Evolutionary conservation across 257 asterid genomes (phyloP), one percentile per base, ranked within the genome.

Genomic region (Pogostemon cablin): DNA sequence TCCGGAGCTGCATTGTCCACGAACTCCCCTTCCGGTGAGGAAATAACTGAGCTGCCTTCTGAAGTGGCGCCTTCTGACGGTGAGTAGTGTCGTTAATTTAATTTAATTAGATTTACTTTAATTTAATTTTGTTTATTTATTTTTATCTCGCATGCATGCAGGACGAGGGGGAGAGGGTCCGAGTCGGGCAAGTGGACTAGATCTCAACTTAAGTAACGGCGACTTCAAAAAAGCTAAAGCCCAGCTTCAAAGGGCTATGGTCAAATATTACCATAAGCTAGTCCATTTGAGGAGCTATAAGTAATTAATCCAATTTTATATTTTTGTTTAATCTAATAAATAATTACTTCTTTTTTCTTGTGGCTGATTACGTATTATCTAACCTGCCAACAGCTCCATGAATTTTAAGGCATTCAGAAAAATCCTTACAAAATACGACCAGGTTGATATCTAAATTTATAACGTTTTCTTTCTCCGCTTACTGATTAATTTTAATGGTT

Each of bases 381-480:
- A 53, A 53, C 7, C 3, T 17, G 11, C 3, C 62, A 57, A 62
- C 82, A 84, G 88, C 64, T 84, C 82, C 65, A 79, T 86, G 73
- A 86, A 86, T 55, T 75, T 60, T n/a, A 77, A 81, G 81, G 86
- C 89, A 1, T 81, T 82, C 65, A 80, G 89, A 4, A 79, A 77
- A 65, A 84, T 86, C 85, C 77, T 86, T 85, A 80, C 82, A 83
- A 86, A 84, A 69, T 84, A 86, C 57, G 89, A 86, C 49, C 80
- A 86, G 92, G 91, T 86, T 3, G 62, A 43, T 7, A 5, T 40
- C 3, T 40, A n/a, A n/a, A n/a, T n/a, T n/a, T n/a, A n/a, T n/a
- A n/a, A n/a, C n/a, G n/a, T n/a, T n/a, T n/a, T n/a, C n/a, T n/a
- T n/a, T 4, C n/a, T n/a, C n/a, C n/a, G n/a, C n/a, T n/a, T n/a